Evolutionary conservation across 2,329 filamentous ascomycete genomes (phyloP).

Genomic region (Aspergillus latus): DNA sequence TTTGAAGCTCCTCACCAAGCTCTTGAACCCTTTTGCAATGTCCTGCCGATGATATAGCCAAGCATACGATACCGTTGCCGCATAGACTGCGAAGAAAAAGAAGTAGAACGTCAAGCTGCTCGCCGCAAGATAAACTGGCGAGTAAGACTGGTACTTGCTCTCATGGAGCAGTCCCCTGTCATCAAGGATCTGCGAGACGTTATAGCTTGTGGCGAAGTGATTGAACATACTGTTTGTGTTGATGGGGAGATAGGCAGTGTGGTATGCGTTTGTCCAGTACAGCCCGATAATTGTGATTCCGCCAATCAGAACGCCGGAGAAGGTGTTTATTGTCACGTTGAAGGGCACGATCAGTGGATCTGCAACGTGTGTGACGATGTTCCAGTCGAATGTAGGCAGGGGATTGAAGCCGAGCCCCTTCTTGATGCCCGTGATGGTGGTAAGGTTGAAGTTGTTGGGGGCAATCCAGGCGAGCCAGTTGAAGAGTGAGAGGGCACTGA

Average conservation of each 20-base stretch:
- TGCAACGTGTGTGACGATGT: neutral
- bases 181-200: slow-evolving; percentile 4
- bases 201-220: neutral
- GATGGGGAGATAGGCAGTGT: slow-evolving; percentile 8
- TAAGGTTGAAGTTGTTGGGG: slow-evolving; percentile 2
- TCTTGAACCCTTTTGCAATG: too few species aligned
- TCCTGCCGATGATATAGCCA: too few species aligned
- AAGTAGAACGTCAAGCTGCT: too few species aligned
- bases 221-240: slow-evolving; percentile 9
- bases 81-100: too few species aligned
- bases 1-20: too few species aligned
- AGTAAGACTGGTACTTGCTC: neutral
- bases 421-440: slow-evolving; percentile 1
- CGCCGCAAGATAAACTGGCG: too few species aligned
- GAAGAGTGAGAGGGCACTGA: slow-evolving; percentile 7
- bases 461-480: slow-evolving; percentile 14
- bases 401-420: slow-evolving; percentile 9
- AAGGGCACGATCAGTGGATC: slow-evolving; percentile 9
- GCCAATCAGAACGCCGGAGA: neutral
- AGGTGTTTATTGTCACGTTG: slow-evolving; percentile 4
- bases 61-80: too few species aligned
- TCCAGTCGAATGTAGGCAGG: slow-evolving; percentile 12
- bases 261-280: slow-evolving; percentile 8
- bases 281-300: neutral
- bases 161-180: neutral